Evolutionary conservation across 2,329 filamentous ascomycete species (phyloP).

Genomic region (Sporothrix phasma): DNA sequence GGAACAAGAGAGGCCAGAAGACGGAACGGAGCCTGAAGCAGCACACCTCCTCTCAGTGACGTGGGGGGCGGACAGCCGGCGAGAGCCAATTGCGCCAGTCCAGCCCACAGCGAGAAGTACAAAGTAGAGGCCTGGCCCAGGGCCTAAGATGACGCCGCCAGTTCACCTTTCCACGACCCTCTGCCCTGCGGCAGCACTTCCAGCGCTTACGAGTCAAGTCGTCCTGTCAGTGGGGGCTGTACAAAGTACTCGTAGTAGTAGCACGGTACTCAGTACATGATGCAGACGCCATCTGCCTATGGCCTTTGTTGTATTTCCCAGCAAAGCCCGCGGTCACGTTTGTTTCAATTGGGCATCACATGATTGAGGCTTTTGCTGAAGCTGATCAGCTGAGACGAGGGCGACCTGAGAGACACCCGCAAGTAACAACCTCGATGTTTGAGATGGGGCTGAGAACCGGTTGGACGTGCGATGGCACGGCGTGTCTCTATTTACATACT

Average conservation of each 20-base stretch:
- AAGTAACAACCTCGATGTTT: no score
- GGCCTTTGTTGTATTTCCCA: neutral
- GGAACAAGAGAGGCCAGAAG: neutral
- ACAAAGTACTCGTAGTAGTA: no score
- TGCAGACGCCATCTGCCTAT: neutral
- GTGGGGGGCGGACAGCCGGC: neutral
- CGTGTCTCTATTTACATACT: no score
- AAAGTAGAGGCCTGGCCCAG: neutral
- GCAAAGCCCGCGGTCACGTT: neutral
- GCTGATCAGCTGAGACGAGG: no score
- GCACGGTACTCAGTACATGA: no score
- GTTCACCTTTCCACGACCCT: neutral
- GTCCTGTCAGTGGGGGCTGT: no score
- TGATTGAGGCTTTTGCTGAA: no score
- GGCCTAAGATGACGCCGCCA: conserved; percentile 9
- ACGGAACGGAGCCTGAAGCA: neutral
- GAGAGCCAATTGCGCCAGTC: conserved; percentile 1
- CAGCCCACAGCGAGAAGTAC: neutral
- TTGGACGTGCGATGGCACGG: no score
- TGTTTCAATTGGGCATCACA: neutral
- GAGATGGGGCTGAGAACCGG: no score
- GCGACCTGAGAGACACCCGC: no score
- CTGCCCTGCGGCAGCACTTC: neutral
- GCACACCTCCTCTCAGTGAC: neutral
- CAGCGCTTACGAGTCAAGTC: neutral